phyloP scores from a whole-genome alignment of 768 basidiomycete genomes.

The Filobasidium wieringae region DNA sequence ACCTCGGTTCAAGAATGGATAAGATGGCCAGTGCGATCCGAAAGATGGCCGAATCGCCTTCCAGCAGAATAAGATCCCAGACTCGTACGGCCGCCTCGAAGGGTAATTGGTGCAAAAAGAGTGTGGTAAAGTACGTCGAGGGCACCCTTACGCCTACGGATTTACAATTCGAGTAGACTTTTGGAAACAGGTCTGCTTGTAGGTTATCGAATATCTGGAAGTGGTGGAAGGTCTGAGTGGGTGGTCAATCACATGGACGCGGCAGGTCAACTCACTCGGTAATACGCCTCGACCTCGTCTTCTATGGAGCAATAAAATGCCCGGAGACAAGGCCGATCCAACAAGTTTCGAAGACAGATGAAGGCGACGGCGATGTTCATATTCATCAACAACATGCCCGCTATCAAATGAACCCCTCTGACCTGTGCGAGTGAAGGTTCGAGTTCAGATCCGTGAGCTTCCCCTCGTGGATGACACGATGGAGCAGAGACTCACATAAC shows the following conservation, averaged over 20 bases:
- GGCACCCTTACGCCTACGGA: constrained; percentile 32
- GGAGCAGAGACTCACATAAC: constrained; percentile 29
- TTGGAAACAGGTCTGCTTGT: constrained; percentile 34
- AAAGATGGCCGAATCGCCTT: constrained; percentile 37
- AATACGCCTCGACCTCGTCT: constrained; percentile 36
- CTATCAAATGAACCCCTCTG: constrained; percentile 27
- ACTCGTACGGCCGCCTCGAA: constrained; percentile 33
- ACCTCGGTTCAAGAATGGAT: constrained; percentile 36
- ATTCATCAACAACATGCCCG: constrained; percentile 33
- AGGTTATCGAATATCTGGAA: constrained; percentile 29
- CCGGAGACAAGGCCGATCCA: constrained; percentile 28
- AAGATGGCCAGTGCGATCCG: constrained; percentile 34
- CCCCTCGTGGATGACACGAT: neutral
- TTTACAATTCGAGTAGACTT: constrained; percentile 37
- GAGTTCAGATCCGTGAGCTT: too few relatives aligned
- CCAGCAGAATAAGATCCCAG: constrained; percentile 37
- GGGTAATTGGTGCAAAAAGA: constrained; percentile 34
- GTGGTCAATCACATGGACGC: neutral
- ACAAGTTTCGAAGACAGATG: constrained; percentile 29
- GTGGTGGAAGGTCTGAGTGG: neutral
- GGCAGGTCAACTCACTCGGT: constrained; percentile 19
- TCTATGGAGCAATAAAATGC: constrained; percentile 29
- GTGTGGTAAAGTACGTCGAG: constrained; percentile 31
- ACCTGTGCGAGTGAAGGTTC: constrained; percentile 19
- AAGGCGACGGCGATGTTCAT: constrained; percentile 29